Conservation (phyloP, 768 basidiomycete species). For the Crucibulum laeve region DNA sequence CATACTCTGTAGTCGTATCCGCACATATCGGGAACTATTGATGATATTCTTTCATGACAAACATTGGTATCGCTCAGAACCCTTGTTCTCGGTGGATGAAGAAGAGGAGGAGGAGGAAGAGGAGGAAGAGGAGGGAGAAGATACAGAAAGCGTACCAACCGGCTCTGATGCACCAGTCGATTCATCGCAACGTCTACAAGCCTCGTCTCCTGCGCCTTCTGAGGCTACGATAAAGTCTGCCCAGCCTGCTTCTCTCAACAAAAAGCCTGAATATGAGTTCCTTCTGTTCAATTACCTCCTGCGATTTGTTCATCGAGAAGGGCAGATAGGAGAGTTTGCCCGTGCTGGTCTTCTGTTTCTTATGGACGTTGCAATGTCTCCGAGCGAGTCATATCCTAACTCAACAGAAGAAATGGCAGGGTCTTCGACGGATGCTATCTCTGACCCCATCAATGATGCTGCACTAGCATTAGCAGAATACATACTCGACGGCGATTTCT, state of each 20-base stretch:
- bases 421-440: conserved; percentile 20
- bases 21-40: conserved; percentile 82
- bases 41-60: conserved; percentile 98
- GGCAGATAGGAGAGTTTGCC: conserved; percentile 89
- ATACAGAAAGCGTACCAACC: conserved; percentile 55
- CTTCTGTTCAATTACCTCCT: conserved; percentile 93
- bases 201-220: conserved; percentile 59
- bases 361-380: conserved; percentile 95
- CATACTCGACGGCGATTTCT: conserved; percentile 95
- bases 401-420: conserved; percentile 28
- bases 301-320: conserved; percentile 92
- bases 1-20: conserved; percentile 88
- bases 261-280: conserved; percentile 91
- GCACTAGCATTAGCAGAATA: conserved; percentile 88
- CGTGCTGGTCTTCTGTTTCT: conserved; percentile 90
- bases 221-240: conserved; percentile 53
- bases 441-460: conserved; percentile 79
- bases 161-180: conserved; percentile 5
- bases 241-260: conserved; percentile 34
- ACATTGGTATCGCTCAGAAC: conserved; percentile 78
- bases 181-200: conserved; percentile 8
- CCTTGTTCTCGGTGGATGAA: conserved; percentile 72
- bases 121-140: conserved; percentile 35
- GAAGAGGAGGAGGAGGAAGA: conserved; percentile 66
- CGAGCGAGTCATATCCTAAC: conserved; percentile 48